A percentile compares a stretch with the other conserved stretches of the same genome.
phyloP scores from a whole-genome alignment of 805 yeast species.

The Barnettozyma pratensis region DNA sequence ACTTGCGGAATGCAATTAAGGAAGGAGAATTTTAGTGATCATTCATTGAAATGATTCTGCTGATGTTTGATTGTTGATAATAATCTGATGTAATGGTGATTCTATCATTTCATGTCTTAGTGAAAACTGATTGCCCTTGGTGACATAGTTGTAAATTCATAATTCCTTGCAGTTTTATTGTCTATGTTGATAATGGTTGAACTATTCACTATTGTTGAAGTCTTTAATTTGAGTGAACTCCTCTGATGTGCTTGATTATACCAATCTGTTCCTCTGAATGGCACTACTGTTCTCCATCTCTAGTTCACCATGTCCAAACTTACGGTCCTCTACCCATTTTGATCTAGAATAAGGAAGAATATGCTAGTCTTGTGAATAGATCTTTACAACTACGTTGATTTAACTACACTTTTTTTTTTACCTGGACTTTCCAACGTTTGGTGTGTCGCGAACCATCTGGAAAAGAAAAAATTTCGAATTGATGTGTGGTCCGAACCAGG shows the following conservation, averaged over 20 bases:
- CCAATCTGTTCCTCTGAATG: not conserved
- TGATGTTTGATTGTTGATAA: too few species aligned
- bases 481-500: conserved; percentile 5
- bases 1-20: too few species aligned
- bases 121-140: not conserved
- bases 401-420: conserved; percentile 3
- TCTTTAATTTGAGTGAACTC: too few species aligned
- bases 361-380: not conserved
- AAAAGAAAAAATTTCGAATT: not conserved
- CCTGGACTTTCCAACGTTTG: not conserved
- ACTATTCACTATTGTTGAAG: too few species aligned
- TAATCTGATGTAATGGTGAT: too few species aligned
- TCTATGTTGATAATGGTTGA: too few species aligned
- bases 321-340: conserved; percentile 31
- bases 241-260: not conserved
- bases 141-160: not conserved
- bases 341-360: conserved; percentile 4
- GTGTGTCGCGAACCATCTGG: conserved; percentile 6
- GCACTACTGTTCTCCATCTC: not conserved
- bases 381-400: not conserved
- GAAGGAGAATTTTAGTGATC: too few species aligned
- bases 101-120: too few species aligned
- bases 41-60: too few species aligned
- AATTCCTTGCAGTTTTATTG: too few species aligned
- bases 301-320: conserved; percentile 3